Conservation (phyloP, 2,329 filamentous ascomycete genomes). For the Aureobasidium mangrovei region DNA sequence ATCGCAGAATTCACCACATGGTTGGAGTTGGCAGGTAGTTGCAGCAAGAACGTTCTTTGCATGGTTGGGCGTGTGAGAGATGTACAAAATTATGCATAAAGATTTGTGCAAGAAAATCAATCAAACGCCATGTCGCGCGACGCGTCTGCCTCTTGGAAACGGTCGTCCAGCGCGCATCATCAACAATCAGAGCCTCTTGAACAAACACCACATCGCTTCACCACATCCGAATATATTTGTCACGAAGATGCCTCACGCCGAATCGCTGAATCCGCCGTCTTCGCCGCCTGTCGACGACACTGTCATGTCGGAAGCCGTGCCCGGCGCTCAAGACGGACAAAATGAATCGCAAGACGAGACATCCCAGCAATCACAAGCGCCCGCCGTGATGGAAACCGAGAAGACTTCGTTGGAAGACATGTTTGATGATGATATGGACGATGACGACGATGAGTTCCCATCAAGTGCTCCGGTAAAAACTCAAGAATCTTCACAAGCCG, state of each 20-base stretch:
- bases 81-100: too few species aligned
- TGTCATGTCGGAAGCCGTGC: conserved; percentile 26
- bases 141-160: background rate
- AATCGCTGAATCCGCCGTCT: conserved; percentile 28
- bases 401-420: conserved; percentile 48
- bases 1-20: too few species aligned
- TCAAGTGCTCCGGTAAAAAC: conserved; percentile 44
- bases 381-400: conserved; percentile 13
- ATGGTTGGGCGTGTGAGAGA: too few species aligned
- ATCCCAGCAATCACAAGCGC: conserved; percentile 17
- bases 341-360: conserved; percentile 16
- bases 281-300: conserved; percentile 25
- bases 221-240: background rate
- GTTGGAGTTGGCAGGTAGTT: too few species aligned
- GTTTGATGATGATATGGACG: conserved; percentile 49
- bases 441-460: conserved; percentile 49
- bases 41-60: too few species aligned
- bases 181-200: background rate
- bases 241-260: conserved; percentile 37
- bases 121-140: background rate
- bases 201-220: background rate
- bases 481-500: conserved; percentile 32
- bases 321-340: conserved; percentile 14
- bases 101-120: background rate
- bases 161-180: background rate